Evolutionary conservation across 345 rosid genomes (phyloP).

Genomic region (Nasturtium officinale): DNA sequence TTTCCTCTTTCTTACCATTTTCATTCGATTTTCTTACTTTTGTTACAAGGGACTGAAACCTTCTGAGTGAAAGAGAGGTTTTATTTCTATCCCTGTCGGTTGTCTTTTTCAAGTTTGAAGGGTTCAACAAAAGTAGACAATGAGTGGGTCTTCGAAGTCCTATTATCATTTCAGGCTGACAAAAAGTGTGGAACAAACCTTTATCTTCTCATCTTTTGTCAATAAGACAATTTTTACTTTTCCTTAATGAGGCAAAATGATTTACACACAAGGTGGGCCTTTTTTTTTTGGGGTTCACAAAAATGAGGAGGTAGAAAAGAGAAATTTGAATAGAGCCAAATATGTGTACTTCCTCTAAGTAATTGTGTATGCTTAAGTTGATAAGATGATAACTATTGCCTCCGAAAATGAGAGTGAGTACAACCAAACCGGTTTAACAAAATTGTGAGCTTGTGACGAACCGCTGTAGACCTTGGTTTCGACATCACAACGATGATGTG

Average conservation of each 20-base stretch:
- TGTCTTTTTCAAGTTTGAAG: constrained; percentile 4
- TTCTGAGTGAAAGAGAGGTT: background rate
- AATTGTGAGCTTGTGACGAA: background rate
- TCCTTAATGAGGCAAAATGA: constrained; percentile 19
- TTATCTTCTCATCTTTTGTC: constrained; percentile 22
- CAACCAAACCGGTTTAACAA: background rate
- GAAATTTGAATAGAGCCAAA: constrained; percentile 13
- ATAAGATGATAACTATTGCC: background rate
- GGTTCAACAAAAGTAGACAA: constrained; percentile 27
- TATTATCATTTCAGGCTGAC: constrained; percentile 31
- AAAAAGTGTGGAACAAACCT: background rate
- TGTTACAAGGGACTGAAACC: constrained; percentile 33
- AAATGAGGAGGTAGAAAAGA: constrained; percentile 10
- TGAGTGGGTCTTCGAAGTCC: constrained; percentile 35
- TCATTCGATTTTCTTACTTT: constrained; percentile 12
- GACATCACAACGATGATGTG: background rate
- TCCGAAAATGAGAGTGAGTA: background rate
- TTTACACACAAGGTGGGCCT: constrained; percentile 16
- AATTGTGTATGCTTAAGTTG: background rate
- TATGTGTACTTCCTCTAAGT: background rate
- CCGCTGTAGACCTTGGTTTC: background rate
- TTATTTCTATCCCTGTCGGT: constrained; percentile 44
- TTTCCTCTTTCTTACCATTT: background rate
- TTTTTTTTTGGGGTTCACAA: background rate
- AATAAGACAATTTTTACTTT: constrained; percentile 31